These are phyloP conservation scores for Cicer cuneatum DNA, from an alignment of 306 rosid genomes.

Conservation along the genomic window DNA sequence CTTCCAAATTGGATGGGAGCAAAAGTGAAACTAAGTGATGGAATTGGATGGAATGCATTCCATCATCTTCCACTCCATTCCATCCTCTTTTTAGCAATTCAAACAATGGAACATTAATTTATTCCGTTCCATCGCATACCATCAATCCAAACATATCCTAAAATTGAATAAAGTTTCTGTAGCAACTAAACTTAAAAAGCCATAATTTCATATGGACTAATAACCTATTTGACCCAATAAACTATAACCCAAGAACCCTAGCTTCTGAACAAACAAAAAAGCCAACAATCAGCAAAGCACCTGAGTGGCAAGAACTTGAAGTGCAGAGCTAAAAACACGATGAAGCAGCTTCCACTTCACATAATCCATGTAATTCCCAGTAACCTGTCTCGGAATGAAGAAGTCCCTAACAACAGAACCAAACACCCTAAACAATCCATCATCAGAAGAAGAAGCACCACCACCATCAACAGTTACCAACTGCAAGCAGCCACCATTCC, in stretches of 20 bases:
- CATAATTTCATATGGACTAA: no score
- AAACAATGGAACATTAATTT: no score
- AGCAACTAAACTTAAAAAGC: no score
- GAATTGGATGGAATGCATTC: no score
- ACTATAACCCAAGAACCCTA: not conserved
- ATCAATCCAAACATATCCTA: no score
- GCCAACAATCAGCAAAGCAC: slow-evolving; percentile 41
- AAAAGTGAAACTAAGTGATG: no score
- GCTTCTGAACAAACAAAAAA: not conserved
- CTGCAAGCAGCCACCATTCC: slow-evolving; percentile 67
- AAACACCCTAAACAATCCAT: slow-evolving; percentile 45
- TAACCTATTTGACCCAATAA: no score
- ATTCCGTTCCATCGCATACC: no score
- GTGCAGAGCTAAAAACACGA: slow-evolving; percentile 91
- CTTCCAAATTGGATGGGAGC: no score
- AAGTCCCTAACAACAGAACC: slow-evolving; percentile 58
- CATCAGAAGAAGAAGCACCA: slow-evolving; percentile 43
- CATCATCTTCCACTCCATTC: no score
- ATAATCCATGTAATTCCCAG: slow-evolving; percentile 60
- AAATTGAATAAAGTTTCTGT: no score
- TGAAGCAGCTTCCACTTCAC: slow-evolving; percentile 91
- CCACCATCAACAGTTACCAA: slow-evolving; percentile 62
- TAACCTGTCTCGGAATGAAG: slow-evolving; percentile 72
- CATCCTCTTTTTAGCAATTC: no score
- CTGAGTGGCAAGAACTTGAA: slow-evolving; percentile 95